A percentile compares a stretch with the other conserved stretches of the same genome.
phyloP scores from a whole-genome alignment of 441 rosid species.

The Mallotus repandus region DNA sequence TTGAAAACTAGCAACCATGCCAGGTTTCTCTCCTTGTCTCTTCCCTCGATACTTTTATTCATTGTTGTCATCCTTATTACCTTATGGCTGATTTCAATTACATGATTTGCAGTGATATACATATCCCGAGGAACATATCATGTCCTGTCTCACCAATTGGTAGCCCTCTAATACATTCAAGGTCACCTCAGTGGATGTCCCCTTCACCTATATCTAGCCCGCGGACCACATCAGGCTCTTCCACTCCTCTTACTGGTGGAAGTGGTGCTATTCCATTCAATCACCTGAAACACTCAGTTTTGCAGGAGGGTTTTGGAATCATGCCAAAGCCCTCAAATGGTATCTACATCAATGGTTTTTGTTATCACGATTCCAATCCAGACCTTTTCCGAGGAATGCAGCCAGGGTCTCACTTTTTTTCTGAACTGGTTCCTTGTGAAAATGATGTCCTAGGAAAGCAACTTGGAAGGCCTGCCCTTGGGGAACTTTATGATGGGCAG shows the following conservation, averaged over 20 bases:
- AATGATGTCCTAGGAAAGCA: constrained; percentile 48
- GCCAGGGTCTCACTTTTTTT: constrained; percentile 42
- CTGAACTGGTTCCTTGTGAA: constrained; percentile 42
- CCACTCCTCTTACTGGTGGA: constrained; percentile 69
- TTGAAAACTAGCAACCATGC: constrained; percentile 35
- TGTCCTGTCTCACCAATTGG: constrained; percentile 77
- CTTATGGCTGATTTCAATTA: constrained; percentile 24
- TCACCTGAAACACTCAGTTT: constrained; percentile 48
- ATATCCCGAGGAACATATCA: constrained; percentile 54
- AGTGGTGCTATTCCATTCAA: constrained; percentile 54
- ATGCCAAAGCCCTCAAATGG: constrained; percentile 40
- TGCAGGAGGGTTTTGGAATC: constrained; percentile 55
- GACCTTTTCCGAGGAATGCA: constrained; percentile 56
- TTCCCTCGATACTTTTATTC: neutral
- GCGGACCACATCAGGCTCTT: constrained; percentile 61
- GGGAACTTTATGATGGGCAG: constrained; percentile 49
- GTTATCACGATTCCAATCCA: constrained; percentile 43
- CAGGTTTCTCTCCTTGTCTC: constrained; percentile 40
- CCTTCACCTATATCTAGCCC: constrained; percentile 78
- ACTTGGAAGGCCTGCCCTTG: constrained; percentile 38
- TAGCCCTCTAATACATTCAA: constrained; percentile 63
- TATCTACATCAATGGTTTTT: constrained; percentile 37
- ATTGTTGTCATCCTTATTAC: neutral
- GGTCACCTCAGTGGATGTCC: constrained; percentile 69
- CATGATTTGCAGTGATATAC: constrained; percentile 47